A percentile compares a stretch with the other conserved stretches of the same genome.
These are phyloP conservation scores for Rhododendron simsii DNA, from an alignment of 148 eudicot species.

Conservation along the genomic window DNA sequence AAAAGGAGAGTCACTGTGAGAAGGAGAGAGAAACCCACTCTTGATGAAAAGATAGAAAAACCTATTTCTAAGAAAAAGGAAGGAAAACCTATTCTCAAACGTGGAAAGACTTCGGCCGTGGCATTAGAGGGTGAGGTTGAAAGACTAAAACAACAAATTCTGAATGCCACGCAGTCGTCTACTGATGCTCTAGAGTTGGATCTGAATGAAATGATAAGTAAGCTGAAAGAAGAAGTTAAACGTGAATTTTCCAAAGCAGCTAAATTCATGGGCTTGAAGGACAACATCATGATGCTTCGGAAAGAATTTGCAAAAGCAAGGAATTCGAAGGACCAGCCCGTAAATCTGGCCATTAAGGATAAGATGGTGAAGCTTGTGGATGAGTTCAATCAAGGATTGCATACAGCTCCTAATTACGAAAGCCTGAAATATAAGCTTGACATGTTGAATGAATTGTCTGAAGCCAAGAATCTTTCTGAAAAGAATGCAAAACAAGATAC, in stretches of 20 bases:
- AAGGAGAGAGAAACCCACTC: constrained; percentile 47
- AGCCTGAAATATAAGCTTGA: constrained; percentile 58
- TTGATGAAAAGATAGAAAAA: background rate
- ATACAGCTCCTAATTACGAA: constrained; percentile 54
- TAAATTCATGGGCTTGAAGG: constrained; percentile 61
- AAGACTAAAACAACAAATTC: constrained; percentile 62
- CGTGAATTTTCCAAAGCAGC: constrained; percentile 64
- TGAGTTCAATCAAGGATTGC: constrained; percentile 49
- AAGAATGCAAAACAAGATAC: constrained; percentile 31
- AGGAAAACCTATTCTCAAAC: constrained; percentile 15
- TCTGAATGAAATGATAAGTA: constrained; percentile 57
- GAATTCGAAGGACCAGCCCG: constrained; percentile 45
- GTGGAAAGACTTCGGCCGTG: constrained; percentile 41
- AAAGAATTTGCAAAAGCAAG: constrained; percentile 68
- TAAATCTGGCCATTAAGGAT: constrained; percentile 39
- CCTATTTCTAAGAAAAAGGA: background rate
- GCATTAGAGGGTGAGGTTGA: constrained; percentile 65
- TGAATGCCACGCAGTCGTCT: constrained; percentile 44
- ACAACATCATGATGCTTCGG: constrained; percentile 37
- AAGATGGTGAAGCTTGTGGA: constrained; percentile 54
- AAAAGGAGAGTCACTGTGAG: constrained; percentile 60
- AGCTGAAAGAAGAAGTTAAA: constrained; percentile 56
- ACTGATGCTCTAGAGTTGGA: constrained; percentile 34
- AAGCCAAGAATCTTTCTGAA: constrained; percentile 45
- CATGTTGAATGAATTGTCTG: constrained; percentile 63